Conservation (phyloP, 768 basidiomycete genomes). For the Serendipita sp. region DNA sequence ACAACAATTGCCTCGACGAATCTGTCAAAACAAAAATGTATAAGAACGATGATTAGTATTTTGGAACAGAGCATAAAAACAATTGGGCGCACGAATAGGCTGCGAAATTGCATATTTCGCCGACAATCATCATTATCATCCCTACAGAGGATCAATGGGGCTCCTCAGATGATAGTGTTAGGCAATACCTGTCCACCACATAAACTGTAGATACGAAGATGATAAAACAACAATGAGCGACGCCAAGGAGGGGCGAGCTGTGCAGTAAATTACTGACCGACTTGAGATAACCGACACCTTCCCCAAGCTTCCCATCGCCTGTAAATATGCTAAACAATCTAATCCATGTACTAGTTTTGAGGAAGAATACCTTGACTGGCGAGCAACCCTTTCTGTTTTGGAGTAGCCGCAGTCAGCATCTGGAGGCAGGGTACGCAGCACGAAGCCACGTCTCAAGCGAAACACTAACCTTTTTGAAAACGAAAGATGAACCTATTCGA, state of each 20-base stretch:
- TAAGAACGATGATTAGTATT: not conserved
- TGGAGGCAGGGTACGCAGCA: conserved; percentile 13
- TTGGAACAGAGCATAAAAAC: not conserved
- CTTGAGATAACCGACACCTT: conserved; percentile 89
- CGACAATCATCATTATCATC: conserved; percentile 84
- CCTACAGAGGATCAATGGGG: too few relatives aligned
- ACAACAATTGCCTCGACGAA: conserved; percentile 89
- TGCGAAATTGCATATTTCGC: conserved; percentile 16
- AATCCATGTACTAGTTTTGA: not conserved
- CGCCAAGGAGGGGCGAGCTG: not conserved
- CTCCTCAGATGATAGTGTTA: too few relatives aligned
- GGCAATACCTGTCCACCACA: conserved; percentile 73
- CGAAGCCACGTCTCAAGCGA: conserved; percentile 60
- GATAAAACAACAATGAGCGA: conserved; percentile 6
- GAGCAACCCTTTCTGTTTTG: not conserved
- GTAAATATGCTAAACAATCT: not conserved
- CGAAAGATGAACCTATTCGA: conserved; percentile 60
- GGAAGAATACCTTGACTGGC: not conserved
- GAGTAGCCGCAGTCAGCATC: not conserved
- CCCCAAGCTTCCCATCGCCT: conserved; percentile 15
- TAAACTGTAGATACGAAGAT: conserved; percentile 25
- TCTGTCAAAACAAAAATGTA: not conserved
- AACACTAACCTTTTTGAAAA: conserved; percentile 95
- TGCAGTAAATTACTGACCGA: conserved; percentile 39
- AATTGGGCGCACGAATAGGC: conserved; percentile 39